Conservation (phyloP, 2,329 filamentous ascomycete genomes). For the Alternaria sp. region DNA sequence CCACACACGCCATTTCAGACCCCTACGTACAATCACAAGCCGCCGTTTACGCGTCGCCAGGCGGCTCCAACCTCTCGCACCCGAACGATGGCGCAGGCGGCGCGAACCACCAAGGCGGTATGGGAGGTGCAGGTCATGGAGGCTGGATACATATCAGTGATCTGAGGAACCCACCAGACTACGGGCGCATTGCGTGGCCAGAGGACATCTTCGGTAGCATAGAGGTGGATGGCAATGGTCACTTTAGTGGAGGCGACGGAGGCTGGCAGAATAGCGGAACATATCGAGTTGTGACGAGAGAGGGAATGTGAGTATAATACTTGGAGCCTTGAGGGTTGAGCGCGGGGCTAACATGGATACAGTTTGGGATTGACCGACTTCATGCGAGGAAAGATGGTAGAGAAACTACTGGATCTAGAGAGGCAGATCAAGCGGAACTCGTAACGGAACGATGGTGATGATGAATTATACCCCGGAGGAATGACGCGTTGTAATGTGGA, state of each 20-base stretch:
- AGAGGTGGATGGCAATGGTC: slow-evolving; percentile 66
- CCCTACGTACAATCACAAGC: slow-evolving; percentile 66
- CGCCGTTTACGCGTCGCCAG: slow-evolving; percentile 66
- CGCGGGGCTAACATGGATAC: background rate
- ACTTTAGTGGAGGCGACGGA: slow-evolving; percentile 65
- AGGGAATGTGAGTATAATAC: slow-evolving; percentile 63
- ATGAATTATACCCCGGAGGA: slow-evolving; percentile 8
- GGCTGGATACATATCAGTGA: slow-evolving; percentile 72
- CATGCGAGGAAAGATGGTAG: slow-evolving; percentile 36
- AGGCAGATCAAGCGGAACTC: slow-evolving; percentile 30
- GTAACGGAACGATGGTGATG: background rate
- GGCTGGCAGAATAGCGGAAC: slow-evolving; percentile 69
- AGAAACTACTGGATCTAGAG: slow-evolving; percentile 31
- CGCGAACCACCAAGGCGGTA: slow-evolving; percentile 66
- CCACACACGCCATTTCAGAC: slow-evolving; percentile 63
- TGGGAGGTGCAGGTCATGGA: slow-evolving; percentile 65
- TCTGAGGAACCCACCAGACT: slow-evolving; percentile 67
- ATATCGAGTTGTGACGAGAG: slow-evolving; percentile 67
- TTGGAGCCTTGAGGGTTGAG: background rate
- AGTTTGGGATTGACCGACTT: slow-evolving; percentile 35
- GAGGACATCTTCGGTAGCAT: slow-evolving; percentile 73
- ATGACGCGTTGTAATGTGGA: background rate
- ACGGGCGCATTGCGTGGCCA: slow-evolving; percentile 69
- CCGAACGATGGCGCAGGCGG: slow-evolving; percentile 62
- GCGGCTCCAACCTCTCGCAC: slow-evolving; percentile 62